Conservation (phyloP, 306 rosid species). For the Vicia faba region DNA sequence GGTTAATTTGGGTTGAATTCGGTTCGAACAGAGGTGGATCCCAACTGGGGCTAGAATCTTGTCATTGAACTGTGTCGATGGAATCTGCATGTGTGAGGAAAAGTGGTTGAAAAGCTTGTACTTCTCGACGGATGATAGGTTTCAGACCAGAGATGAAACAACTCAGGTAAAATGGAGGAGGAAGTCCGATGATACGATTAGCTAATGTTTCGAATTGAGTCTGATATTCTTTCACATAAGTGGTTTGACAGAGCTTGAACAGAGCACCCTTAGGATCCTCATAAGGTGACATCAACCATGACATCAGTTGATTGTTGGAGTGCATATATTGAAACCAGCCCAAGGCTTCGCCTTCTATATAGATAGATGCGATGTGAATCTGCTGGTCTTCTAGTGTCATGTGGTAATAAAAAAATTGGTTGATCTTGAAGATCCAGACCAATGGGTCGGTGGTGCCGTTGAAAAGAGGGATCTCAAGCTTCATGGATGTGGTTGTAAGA, state of each 20-base stretch:
- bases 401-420: neutral
- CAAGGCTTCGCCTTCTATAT: neutral
- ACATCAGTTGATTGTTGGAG: neutral
- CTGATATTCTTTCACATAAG: neutral
- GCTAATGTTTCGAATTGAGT: no score
- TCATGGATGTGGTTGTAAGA: no score
- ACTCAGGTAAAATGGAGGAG: neutral
- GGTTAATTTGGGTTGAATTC: neutral
- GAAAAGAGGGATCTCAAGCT: neutral
- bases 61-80: neutral
- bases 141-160: neutral
- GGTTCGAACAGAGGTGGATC: neutral
- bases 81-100: neutral
- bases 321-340: neutral
- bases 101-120: neutral
- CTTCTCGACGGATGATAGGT: neutral
- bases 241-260: neutral
- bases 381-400: neutral
- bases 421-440: neutral
- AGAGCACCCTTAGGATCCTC: neutral
- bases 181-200: neutral
- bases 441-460: neutral
- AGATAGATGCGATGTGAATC: neutral
- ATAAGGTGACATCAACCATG: neutral
- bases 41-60: neutral